These are phyloP conservation scores for Phytophthora cajani DNA, from an alignment of 352 stramenopile species.

Conservation along the genomic window DNA sequence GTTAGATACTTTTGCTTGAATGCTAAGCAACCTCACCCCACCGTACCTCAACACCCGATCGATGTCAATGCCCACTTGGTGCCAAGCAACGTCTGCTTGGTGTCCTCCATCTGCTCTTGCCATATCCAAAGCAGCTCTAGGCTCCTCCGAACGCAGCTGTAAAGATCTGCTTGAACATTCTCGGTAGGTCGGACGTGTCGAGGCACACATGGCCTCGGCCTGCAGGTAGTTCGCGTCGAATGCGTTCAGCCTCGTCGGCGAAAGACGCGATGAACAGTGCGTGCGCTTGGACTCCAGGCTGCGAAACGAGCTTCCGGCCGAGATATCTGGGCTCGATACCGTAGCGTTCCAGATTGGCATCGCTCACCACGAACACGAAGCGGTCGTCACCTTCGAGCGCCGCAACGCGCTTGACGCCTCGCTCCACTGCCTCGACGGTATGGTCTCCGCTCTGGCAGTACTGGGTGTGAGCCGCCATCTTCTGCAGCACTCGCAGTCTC, in stretches of 20 bases:
- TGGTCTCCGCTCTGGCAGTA: constrained; percentile 95
- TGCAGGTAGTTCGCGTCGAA: constrained; percentile 64
- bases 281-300: constrained; percentile 71
- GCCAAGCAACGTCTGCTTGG: neutral
- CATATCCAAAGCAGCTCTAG: constrained; percentile 5
- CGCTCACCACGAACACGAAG: constrained; percentile 94
- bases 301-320: constrained; percentile 56
- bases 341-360: constrained; percentile 96
- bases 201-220: constrained; percentile 83
- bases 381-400: constrained; percentile 75
- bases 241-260: constrained; percentile 76
- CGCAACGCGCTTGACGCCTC: constrained; percentile 74
- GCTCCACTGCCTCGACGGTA: constrained; percentile 92
- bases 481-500: constrained; percentile 91
- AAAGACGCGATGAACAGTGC: constrained; percentile 89
- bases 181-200: constrained; percentile 79
- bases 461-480: constrained; percentile 95
- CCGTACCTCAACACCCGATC: neutral
- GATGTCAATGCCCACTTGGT: constrained; percentile 4
- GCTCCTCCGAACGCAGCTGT: constrained; percentile 51
- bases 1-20: neutral
- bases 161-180: constrained; percentile 89
- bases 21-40: neutral
- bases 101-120: neutral
- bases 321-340: constrained; percentile 70